Percentiles rank a stretch among this genome's conserved stretches.
Conservation (phyloP, 805 yeast species). For the Danielia oregonensis region DNA sequence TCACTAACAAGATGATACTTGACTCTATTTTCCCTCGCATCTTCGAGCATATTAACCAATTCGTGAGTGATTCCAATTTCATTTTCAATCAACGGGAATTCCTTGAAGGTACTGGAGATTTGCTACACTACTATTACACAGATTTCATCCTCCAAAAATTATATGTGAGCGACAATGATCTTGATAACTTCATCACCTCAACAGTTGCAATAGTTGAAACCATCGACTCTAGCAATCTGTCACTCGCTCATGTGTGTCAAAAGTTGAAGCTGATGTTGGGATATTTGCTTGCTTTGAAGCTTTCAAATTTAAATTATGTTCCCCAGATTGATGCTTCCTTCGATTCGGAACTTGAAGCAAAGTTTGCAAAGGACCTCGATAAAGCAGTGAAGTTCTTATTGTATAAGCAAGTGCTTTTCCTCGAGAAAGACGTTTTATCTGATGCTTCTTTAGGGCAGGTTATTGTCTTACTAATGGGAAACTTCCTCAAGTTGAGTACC, state of each 20-base stretch:
- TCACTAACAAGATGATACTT: conserved; percentile 31
- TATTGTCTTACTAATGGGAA: conserved; percentile 30
- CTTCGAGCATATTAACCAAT: conserved; percentile 33
- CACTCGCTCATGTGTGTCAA: neutral
- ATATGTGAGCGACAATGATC: conserved; percentile 17
- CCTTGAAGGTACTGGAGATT: conserved; percentile 21
- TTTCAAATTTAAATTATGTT: conserved; percentile 20
- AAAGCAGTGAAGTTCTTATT: conserved; percentile 26
- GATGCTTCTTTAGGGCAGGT: conserved; percentile 31
- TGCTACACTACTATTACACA: conserved; percentile 23
- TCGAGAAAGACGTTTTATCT: conserved; percentile 28
- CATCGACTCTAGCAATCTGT: neutral
- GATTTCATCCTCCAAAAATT: conserved; percentile 31
- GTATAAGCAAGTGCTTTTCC: conserved; percentile 31
- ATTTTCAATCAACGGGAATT: conserved; percentile 33
- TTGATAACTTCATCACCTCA: conserved; percentile 26
- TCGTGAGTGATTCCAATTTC: conserved; percentile 29
- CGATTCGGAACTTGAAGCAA: conserved; percentile 10
- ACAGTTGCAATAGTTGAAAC: conserved; percentile 31
- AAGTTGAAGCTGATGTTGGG: conserved; percentile 26
- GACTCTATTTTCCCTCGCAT: conserved; percentile 34
- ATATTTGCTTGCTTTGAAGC: conserved; percentile 22
- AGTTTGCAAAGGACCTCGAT: conserved; percentile 9
- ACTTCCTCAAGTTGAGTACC: conserved; percentile 16
- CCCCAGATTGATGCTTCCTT: neutral